Conservation (phyloP, 2,329 filamentous ascomycete genomes). For the Calonectria honghensis region DNA sequence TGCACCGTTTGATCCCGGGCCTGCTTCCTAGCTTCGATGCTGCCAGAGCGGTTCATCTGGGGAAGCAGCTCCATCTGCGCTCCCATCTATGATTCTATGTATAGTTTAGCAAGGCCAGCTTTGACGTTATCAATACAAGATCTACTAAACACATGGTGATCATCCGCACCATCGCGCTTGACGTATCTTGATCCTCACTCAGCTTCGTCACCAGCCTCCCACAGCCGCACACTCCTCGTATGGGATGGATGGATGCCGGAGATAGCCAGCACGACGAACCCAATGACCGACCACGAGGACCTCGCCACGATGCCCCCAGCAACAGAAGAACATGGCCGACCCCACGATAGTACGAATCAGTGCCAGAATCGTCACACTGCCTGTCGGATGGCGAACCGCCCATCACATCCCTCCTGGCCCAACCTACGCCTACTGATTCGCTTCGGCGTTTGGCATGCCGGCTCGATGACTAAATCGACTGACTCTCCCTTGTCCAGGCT, state of each 20-base stretch:
- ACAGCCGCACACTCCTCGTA: background rate
- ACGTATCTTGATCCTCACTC: slow-evolving; percentile 11
- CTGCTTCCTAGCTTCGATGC: background rate
- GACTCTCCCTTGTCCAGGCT: slow-evolving; percentile 34
- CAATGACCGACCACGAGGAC: slow-evolving; percentile 14
- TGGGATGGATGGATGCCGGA: slow-evolving; percentile 21
- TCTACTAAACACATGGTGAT: background rate
- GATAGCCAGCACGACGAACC: slow-evolving; percentile 4
- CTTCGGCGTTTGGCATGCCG: slow-evolving; percentile 25
- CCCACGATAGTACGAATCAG: background rate
- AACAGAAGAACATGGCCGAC: background rate
- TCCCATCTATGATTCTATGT: slow-evolving; percentile 12
- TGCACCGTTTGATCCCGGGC: slow-evolving; percentile 12
- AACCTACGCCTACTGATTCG: slow-evolving; percentile 3
- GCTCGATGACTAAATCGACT: slow-evolving; percentile 33
- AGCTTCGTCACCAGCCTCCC: slow-evolving; percentile 7
- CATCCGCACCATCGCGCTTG: background rate
- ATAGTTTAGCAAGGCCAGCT: background rate
- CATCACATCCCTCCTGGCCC: slow-evolving; percentile 8
- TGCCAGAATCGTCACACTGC: slow-evolving; percentile 25
- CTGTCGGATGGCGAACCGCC: slow-evolving; percentile 15
- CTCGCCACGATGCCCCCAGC: slow-evolving; percentile 6
- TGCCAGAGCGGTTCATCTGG: background rate
- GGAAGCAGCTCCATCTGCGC: slow-evolving; percentile 13
- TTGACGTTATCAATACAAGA: background rate